Evolutionary conservation across 192 early-diverging fungal species (phyloP).

Genomic region (Lunasporangiospora selenospora): DNA sequence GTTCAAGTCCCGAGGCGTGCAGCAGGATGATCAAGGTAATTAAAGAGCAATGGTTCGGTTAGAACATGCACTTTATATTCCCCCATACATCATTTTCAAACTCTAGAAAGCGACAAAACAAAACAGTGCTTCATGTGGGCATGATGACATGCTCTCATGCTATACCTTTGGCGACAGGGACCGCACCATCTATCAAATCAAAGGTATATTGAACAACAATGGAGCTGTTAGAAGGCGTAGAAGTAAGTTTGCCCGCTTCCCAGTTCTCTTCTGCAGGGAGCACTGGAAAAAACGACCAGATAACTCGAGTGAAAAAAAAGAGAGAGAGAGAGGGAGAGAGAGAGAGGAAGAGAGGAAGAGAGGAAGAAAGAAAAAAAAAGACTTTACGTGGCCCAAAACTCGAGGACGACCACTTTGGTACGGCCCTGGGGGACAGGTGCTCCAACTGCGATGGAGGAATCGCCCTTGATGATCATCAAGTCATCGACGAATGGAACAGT

Average conservation of each 20-base stretch:
- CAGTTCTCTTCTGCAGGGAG: not conserved
- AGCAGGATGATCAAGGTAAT: no score
- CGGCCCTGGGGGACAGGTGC: constrained; percentile 37
- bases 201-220: not conserved
- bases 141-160: no score
- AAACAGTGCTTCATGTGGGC: no score
- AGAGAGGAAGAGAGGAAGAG: not conserved
- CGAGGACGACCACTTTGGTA: constrained; percentile 40
- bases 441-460: constrained; percentile 38
- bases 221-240: no score
- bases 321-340: not conserved
- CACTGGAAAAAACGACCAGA: not conserved
- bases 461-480: constrained; percentile 49
- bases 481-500: constrained; percentile 39
- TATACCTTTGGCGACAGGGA: constrained; percentile 39
- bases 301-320: constrained; percentile 2
- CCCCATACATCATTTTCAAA: no score
- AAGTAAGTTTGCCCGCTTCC: not conserved
- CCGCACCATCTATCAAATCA: constrained; percentile 26
- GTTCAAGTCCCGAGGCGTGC: no score
- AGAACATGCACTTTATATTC: no score
- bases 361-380: not conserved
- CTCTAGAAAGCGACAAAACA: no score
- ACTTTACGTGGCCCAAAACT: constrained; percentile 48
- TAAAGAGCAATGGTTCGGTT: no score